These are phyloP conservation scores for Carex myosuroides DNA, from an alignment of 176 grass and related monocot species.

Conservation along the genomic window DNA sequence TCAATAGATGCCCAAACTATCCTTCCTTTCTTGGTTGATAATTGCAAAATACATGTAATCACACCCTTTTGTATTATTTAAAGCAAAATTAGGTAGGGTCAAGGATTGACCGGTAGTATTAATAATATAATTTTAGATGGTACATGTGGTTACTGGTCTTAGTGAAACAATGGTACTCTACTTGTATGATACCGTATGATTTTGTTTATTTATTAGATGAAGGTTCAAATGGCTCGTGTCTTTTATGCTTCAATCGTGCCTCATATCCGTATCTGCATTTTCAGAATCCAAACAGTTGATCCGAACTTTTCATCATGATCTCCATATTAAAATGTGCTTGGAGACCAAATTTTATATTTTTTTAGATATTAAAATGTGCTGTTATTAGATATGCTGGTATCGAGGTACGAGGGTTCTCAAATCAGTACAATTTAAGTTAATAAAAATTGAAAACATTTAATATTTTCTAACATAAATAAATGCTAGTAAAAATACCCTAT, in stretches of 20 bases:
- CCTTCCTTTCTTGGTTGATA: not conserved
- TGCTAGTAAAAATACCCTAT: conserved; percentile 9
- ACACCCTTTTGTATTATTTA: not conserved
- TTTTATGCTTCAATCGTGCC: too few species aligned
- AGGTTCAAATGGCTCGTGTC: too few species aligned
- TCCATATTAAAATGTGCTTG: too few species aligned
- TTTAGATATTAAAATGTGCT: too few species aligned
- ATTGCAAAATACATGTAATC: not conserved
- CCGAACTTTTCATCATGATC: too few species aligned
- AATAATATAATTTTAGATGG: conserved; percentile 1
- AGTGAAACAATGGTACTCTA: not conserved
- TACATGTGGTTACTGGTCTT: not conserved
- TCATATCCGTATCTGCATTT: too few species aligned
- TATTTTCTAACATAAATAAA: not conserved
- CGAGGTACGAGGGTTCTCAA: not conserved
- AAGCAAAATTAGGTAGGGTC: not conserved
- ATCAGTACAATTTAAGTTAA: not conserved
- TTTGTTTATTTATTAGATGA: not conserved
- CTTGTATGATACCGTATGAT: not conserved
- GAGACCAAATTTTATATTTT: too few species aligned
- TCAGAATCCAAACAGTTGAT: too few species aligned
- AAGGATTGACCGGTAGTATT: not conserved
- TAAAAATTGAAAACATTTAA: not conserved
- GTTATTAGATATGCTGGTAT: not conserved
- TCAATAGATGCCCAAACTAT: too few species aligned